Percentiles rank a stretch among this genome's conserved stretches.
phyloP scores from a whole-genome alignment of 2,329 filamentous ascomycete species.

The Colletotrichum somersetense region DNA sequence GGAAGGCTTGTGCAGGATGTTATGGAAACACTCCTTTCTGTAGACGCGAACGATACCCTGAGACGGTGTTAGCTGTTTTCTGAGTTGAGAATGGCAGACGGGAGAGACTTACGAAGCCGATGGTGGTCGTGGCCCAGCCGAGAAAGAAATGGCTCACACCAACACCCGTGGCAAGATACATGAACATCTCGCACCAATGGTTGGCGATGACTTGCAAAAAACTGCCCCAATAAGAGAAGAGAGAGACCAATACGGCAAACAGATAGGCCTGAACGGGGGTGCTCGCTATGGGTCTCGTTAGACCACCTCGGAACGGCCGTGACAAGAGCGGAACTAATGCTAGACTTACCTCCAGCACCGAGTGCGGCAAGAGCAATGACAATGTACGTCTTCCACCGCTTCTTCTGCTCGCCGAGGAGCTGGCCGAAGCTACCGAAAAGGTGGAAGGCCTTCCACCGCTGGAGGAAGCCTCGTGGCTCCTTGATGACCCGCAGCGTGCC shows the following conservation, averaged over 20 bases:
- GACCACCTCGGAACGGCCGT: not conserved
- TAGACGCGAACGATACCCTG: constrained; percentile 40
- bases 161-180: constrained; percentile 43
- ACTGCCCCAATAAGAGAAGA: constrained; percentile 39
- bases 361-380: constrained; percentile 35
- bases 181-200: constrained; percentile 48
- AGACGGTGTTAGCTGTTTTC: not conserved
- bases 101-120: constrained; percentile 48
- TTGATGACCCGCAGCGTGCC: constrained; percentile 18
- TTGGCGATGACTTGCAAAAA: constrained; percentile 51
- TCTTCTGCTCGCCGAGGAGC: constrained; percentile 37
- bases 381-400: constrained; percentile 39
- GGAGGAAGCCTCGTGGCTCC: constrained; percentile 17
- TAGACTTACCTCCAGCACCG: constrained; percentile 35
- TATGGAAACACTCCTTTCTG: constrained; percentile 50
- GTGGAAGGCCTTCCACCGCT: constrained; percentile 21
- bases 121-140: constrained; percentile 48
- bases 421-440: constrained; percentile 37
- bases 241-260: constrained; percentile 37
- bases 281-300: constrained; percentile 10
- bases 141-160: constrained; percentile 45
- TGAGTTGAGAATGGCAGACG: accelerated
- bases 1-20: constrained; percentile 47
- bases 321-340: no score
- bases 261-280: constrained; percentile 41